Evolutionary conservation across 805 yeast genomes (phyloP), one percentile per base, ranked within the genome.

Genomic region (Zygosaccharomyces siamensis): DNA sequence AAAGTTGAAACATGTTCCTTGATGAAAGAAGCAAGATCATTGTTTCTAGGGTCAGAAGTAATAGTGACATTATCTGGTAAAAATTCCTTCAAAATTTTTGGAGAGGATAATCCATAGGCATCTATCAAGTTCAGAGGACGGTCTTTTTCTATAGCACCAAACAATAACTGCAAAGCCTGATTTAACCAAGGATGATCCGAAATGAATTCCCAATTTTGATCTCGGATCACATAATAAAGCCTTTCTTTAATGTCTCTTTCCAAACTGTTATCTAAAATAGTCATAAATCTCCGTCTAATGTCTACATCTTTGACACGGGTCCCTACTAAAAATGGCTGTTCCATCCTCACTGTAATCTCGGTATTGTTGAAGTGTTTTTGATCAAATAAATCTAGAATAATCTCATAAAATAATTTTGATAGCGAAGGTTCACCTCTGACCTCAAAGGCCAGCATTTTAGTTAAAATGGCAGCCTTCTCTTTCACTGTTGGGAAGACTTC

Each of bases 171-270:
- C 16, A 88, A 72, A 0, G 96, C 98, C 65, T 92, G 98, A 63
- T 89, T 89, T 52, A 92, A 69, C 99, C 99, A 93, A 37, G 89
- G 86, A 59, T 86, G 86, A 56, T 93, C 99, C 0, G 95, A 90
- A 33, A 93, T 71, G 55, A 79, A 85, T 63, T 93, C 99, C 99
- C 99, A 93, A 60, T 89, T 92, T 64, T 93, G 99, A 59, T 93
- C 98, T 33, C 92, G 73, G n/a, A 95, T 78, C 7, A 92, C 84
- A 58, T 95, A 95, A 54, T 84, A 81, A 31, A 93, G 71, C 49
- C 99, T 75, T 64, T 87, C 89, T 56, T 79, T 78, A 21, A 89
- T 75, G 55, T 86, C 89, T 44, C 73, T 77, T 52, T 90, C 97
- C 52, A 93, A 71, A 55, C 95, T 86, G 39, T 77, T 77, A 63